Conservation (phyloP, 345 rosid genomes). For the Raphanus raphanistrum region DNA sequence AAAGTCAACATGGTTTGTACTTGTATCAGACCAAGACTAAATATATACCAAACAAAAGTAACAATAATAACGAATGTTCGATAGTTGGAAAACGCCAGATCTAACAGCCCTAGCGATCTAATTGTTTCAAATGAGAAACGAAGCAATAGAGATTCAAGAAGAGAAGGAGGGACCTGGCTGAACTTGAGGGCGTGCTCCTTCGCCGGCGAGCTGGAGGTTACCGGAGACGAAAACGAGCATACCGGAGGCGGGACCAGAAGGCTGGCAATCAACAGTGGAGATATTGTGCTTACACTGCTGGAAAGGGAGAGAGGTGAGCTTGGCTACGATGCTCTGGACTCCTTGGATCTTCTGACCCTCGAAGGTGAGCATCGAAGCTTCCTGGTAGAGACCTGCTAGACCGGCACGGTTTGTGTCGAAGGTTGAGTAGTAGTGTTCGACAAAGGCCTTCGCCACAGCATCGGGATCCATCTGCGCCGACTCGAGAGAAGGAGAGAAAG, state of each 20-base stretch:
- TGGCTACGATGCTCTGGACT: slow-evolving; percentile 68
- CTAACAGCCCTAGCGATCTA: neutral
- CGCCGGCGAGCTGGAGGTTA: slow-evolving; percentile 87
- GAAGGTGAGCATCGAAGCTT: slow-evolving; percentile 85
- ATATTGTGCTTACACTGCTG: slow-evolving; percentile 88
- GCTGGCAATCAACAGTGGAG: slow-evolving; percentile 92
- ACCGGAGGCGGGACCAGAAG: slow-evolving; percentile 91
- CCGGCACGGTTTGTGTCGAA: slow-evolving; percentile 74
- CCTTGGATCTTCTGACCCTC: slow-evolving; percentile 97
- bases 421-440: slow-evolving; percentile 82
- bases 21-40: slow-evolving; percentile 11
- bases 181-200: slow-evolving; percentile 96
- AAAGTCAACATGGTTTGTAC: neutral
- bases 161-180: slow-evolving; percentile 48
- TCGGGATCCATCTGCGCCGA: slow-evolving; percentile 75
- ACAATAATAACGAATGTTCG: neutral
- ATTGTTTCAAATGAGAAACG: neutral
- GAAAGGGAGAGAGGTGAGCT: slow-evolving; percentile 82
- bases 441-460: slow-evolving; percentile 78
- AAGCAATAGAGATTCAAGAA: neutral
- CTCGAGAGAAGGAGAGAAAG: neutral
- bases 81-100: neutral
- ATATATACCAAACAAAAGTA: neutral
- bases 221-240: slow-evolving; percentile 95
- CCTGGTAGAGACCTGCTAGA: slow-evolving; percentile 74